phyloP scores from a whole-genome alignment of 2,329 filamentous ascomycete species.

The Pseudopithomyces chartarum region DNA sequence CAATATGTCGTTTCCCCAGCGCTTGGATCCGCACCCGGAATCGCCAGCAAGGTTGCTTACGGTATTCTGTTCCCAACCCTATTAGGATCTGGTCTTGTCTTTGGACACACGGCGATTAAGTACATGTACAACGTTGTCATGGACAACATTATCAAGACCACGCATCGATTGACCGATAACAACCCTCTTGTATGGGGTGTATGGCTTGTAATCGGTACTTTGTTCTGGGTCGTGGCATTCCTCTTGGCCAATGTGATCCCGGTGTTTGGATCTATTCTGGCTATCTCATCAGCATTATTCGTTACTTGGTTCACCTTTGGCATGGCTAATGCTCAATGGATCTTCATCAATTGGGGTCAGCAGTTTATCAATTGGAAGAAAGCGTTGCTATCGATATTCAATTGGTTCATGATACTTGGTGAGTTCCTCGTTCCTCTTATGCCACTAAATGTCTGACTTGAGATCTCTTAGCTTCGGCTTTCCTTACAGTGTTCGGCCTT shows the following conservation, averaged over 20 bases:
- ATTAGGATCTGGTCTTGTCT: conserved; percentile 38
- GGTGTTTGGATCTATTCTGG: not conserved
- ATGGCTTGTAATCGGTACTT: not conserved
- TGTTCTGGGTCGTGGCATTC: not conserved
- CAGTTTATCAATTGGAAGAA: not conserved
- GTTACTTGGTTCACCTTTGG: not conserved
- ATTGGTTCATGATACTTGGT: not conserved
- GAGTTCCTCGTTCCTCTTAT: too few relatives aligned
- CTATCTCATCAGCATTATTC: not conserved
- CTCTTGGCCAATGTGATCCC: not conserved
- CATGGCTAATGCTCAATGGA: not conserved
- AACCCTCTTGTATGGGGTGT: not conserved
- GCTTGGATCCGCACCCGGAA: conserved; percentile 62
- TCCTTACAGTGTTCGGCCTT: too few relatives aligned
- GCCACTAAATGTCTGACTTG: too few relatives aligned
- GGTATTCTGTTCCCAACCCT: conserved; percentile 72
- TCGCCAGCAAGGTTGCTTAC: conserved; percentile 68
- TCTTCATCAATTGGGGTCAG: not conserved
- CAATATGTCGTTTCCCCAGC: conserved; percentile 66
- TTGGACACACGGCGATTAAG: too few relatives aligned
- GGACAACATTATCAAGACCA: not conserved
- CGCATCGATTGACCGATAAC: not conserved
- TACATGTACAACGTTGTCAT: not conserved
- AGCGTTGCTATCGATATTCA: not conserved
- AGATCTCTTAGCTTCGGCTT: not conserved